Evolutionary conservation across 116 monocot species (phyloP), one percentile per base, ranked within the genome.

Genomic region (Papilionanthe hybrid): DNA sequence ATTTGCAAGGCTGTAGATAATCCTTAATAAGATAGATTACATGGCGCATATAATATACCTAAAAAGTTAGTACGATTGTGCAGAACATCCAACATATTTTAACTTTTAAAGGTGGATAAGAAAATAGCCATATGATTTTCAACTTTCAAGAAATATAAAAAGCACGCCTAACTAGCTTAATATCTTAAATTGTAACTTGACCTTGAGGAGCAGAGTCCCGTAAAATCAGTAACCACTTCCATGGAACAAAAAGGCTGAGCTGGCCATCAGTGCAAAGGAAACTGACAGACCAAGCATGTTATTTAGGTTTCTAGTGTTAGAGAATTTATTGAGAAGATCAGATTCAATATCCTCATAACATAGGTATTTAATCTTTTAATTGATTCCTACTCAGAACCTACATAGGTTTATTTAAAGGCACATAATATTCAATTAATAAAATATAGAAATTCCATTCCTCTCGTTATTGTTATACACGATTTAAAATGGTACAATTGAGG

Each of bases 1-100:
- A 92, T 97, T 97, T 84, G 96, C 96, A 86, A 97, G 94, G 55
- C 96, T 97, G 82, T 17, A 69, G 15, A 69, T 37, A 68, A 68
- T 68, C 7, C 28, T 29, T 29, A 68, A 30, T 9, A 68, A 29
- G 15, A 30, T 27, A 68, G 9, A 9, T 29, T 12, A 37, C 69
- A 69, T 32, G 30, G 37, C 37, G 6, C 69, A 29, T 69, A 69
- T 17, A 69, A 32, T 65, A 10, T 25, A 11, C 28, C 27, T 65
- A 25, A 0, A 27, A 9, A 23, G 25, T 13, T 2, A 11, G 25
- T 27, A 11, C 7, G 6, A 27, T 58, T 20, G 65, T 65, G 17
- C 65, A 17, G 27, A 27, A 65, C 27, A 65, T 65, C 27, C 1
- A 65, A 65, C 65, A 10, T 65, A 10, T 23, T 23, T 60, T 65